A percentile compares a stretch with the other conserved stretches of the same genome.
Evolutionary conservation across 2,329 filamentous ascomycete genomes (phyloP).

Genomic region (Epichloe sibirici): DNA sequence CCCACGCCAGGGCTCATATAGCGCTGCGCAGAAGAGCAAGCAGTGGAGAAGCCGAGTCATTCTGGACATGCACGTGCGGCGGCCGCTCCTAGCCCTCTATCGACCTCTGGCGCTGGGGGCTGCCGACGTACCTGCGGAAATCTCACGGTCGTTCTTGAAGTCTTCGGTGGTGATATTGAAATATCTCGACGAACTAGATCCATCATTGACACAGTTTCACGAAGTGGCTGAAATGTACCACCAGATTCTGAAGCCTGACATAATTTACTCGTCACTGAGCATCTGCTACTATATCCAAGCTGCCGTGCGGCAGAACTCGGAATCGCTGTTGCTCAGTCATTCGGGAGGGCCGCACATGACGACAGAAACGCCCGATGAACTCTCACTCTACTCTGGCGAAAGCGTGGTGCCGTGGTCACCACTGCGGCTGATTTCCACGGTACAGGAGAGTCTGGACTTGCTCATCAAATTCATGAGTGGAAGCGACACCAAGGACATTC

Average conservation of each 20-base stretch:
- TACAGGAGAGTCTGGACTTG: slow-evolving; percentile 34
- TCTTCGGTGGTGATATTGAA: slow-evolving; percentile 44
- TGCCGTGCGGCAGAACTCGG: slow-evolving; percentile 17
- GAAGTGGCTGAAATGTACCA: slow-evolving; percentile 40
- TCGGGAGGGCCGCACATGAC: slow-evolving; percentile 19
- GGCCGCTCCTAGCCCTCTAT: slow-evolving; percentile 40
- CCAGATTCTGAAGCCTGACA: slow-evolving; percentile 39
- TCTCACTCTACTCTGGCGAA: slow-evolving; percentile 21
- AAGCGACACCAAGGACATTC: slow-evolving; percentile 38
- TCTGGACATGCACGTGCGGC: slow-evolving; percentile 41
- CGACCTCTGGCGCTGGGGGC: slow-evolving; percentile 42
- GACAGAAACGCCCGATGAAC: slow-evolving; percentile 1
- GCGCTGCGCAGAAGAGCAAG: slow-evolving; percentile 32
- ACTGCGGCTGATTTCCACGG: slow-evolving; percentile 27
- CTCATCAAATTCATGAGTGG: slow-evolving; percentile 34
- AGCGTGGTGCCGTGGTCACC: slow-evolving; percentile 30
- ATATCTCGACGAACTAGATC: slow-evolving; percentile 42
- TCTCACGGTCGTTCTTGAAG: slow-evolving; percentile 38
- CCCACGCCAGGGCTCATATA: slow-evolving; percentile 31
- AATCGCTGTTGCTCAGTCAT: slow-evolving; percentile 17
- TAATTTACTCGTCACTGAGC: slow-evolving; percentile 42
- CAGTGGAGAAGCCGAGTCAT: slow-evolving; percentile 39
- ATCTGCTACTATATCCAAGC: slow-evolving; percentile 41
- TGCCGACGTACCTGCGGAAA: slow-evolving; percentile 36
- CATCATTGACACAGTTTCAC: slow-evolving; percentile 31